Conservation (phyloP, 163 green algal species). For the Chlorella variabilis region DNA sequence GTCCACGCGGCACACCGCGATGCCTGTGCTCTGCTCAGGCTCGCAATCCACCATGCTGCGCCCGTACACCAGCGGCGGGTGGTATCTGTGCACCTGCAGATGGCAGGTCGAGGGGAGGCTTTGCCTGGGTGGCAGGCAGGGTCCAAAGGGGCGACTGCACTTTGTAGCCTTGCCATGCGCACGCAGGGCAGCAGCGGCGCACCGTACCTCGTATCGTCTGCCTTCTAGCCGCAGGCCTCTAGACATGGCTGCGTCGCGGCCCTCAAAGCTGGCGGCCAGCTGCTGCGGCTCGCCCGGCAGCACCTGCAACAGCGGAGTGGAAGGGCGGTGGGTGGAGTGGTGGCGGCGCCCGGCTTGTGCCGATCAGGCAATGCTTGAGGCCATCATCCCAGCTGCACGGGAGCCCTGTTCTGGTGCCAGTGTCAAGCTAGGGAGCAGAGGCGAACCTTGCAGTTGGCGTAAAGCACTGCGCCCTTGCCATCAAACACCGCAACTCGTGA, state of each 20-base stretch:
- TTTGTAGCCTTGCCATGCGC: neutral
- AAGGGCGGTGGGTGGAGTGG: neutral
- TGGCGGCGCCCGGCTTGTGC: neutral
- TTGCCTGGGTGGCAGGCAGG: neutral
- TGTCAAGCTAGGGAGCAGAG: too few relatives aligned
- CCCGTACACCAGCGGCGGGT: conserved; percentile 53
- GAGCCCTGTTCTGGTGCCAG: too few relatives aligned
- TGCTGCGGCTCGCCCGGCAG: neutral
- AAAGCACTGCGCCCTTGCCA: neutral
- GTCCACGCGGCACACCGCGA: conserved; percentile 31
- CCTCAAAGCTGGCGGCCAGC: neutral
- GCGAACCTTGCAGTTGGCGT: conserved; percentile 6
- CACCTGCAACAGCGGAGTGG: neutral
- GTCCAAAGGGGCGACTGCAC: neutral
- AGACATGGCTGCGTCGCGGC: conserved; percentile 17
- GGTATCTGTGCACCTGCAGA: conserved; percentile 44
- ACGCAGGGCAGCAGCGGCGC: neutral
- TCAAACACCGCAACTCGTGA: conserved; percentile 1
- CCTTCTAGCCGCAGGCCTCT: conserved; percentile 8
- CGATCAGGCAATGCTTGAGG: too few relatives aligned
- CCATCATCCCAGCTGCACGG: too few relatives aligned
- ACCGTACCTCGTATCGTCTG: conserved; percentile 39
- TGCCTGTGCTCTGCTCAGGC: conserved; percentile 35
- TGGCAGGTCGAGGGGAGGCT: neutral
- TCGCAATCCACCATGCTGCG: conserved; percentile 30